Base-by-base conservation (phyloP, 2,329 filamentous ascomycete genomes). In the Zymoseptoria crescenta region DNA sequence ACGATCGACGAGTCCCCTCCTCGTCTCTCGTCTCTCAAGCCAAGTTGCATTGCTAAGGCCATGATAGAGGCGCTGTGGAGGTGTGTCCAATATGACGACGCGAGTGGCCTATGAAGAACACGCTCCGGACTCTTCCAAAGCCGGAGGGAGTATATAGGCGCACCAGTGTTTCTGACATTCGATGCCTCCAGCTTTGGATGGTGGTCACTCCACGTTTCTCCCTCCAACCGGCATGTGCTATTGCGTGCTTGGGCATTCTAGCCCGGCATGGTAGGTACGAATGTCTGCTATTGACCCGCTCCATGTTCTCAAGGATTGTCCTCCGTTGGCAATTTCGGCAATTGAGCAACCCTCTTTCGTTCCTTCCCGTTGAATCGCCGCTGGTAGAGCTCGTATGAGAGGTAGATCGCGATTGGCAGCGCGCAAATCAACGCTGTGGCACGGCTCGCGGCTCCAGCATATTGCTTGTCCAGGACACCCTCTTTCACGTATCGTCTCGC, bases 151-250 rank as follows among this genome's bases (percentile, higher is more conserved):
- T 75, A 74, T 60, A 63, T 72, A 30, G 73, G 74, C 28, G 73
- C 73, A 9, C 73, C 67, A 10, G 71, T 75, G 3, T 75, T 75
- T 65, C 61, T 74, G 57, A 69, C 75, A 59, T 72, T 69, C 56
- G 70, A 74, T 58, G 73, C 73, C 20, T 81, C 78, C 66, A 77
- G 74, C 60, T 83, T 82, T 69, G 81, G 82, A 78, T 83, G 81
- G 8, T 81, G 80, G 5, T 74, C 76, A 50, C 79, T 83, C 24
- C 71, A 63, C 82, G 61, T 74, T 77, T 65, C 81, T 83, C 45
- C 80, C 82, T 70, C n/a, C n/a, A 80, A 80, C 59, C 80, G 80
- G 2, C 79, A 81, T 66, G 72, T 76, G 45, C 78, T 80, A 1
- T 83, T 80, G 81, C 83, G 76, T 60, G 52, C 3, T 51, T 20